Evolutionary conservation across 75 land plant genomes (phyloP), one percentile per base, ranked within the genome.

Genomic region (Pinus taeda): DNA sequence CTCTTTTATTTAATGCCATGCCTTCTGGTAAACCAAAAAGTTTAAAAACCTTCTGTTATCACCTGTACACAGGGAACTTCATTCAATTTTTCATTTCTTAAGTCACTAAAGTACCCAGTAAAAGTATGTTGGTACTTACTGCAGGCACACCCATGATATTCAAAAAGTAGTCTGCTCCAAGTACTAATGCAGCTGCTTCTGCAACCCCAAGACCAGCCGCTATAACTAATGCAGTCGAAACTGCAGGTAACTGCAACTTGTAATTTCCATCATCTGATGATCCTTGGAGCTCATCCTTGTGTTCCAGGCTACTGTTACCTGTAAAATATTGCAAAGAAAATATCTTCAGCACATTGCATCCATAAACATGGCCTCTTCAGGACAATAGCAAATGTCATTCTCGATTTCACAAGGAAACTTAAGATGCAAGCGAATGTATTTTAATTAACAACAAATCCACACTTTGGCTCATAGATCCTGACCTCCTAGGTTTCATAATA

Each of bases 131-230:
- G 72, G 53, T 17, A 88, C 93, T 64, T 92, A 96, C 99, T 78
- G 79, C 81, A 59, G 88, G 79, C 69, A 97, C 93, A 82, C 98
- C 98, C 95, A 97, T 92, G 75, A 90, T 59, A 85, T 85, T 84
- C 88, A 95, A 79, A 49, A 97, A 77, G 63, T 77, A 80, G 13
- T 93, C 89, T 1, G 93, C 92, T 55, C 95, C 92, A 67, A 88
- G 13, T 18, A 78, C 70, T 67, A 97, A 79, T 39, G 83, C 87
- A 66, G 86, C 70, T 21, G 95, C 83, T 79, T 97, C 95, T n/a
- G 83, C 85, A 77, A 91, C 70, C 22, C 98, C 99, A 61, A 97
- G 84, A 6, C 83, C 66, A 66, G 95, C 80, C 74, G 90, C 98
- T 76, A 95, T 83, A 59, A 85, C 84, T 57, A 97, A 76, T 37